phyloP scores from a whole-genome alignment of 139 green algal species.

The Picochlorum sp. region DNA sequence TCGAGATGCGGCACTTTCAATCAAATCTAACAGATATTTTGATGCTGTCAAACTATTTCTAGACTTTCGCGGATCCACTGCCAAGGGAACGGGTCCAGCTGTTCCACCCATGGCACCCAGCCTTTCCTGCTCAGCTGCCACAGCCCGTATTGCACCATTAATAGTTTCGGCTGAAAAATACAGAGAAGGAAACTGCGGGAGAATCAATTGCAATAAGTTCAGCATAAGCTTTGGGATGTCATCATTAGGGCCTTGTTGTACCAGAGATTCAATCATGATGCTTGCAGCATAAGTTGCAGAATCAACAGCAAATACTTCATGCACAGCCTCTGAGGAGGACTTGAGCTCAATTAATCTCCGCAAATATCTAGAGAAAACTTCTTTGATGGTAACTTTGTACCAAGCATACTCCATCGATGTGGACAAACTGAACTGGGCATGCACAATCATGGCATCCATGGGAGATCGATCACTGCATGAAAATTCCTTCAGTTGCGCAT shows the following conservation, averaged over 20 bases:
- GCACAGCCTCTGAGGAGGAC: not conserved
- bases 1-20: not conserved
- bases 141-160: not conserved
- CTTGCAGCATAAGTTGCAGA: not conserved
- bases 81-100: not conserved
- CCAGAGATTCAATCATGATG: conserved; percentile 15
- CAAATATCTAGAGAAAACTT: conserved; percentile 10
- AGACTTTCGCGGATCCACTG: not conserved
- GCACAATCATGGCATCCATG: not conserved
- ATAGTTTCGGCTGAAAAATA: not conserved
- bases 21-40: not conserved
- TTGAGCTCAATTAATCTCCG: conserved; percentile 1
- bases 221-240: not conserved
- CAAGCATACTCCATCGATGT: conserved; percentile 4
- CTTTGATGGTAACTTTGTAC: conserved; percentile 3
- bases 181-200: not conserved
- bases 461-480: not conserved
- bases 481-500: not conserved
- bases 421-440: not conserved
- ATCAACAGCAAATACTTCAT: conserved; percentile 18
- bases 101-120: not conserved
- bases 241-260: conserved; percentile 11
- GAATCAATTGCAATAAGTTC: not conserved
- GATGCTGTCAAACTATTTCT: not conserved
- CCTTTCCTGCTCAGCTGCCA: not conserved